Percentiles rank a stretch among this genome's conserved stretches.
These are phyloP conservation scores for Hsuehochloa calcarea DNA, from an alignment of 176 grass and related monocot genomes.

Conservation along the genomic window DNA sequence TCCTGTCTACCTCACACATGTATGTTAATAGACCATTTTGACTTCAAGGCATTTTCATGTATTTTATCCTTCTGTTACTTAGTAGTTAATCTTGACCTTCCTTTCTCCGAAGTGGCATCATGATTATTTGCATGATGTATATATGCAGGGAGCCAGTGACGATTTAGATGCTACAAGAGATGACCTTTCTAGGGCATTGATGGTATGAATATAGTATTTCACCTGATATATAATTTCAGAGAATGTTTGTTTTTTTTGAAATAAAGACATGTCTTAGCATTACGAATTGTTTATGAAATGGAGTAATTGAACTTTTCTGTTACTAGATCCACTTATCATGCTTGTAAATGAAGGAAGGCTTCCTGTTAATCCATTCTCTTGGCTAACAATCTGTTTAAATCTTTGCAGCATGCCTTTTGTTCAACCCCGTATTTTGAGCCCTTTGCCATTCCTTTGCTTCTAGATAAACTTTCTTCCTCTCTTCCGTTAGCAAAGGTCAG, in stretches of 20 bases:
- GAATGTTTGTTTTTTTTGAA: neutral
- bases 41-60: slow-evolving; percentile 18
- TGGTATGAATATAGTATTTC: slow-evolving; percentile 58
- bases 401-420: slow-evolving; percentile 77
- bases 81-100: slow-evolving; percentile 25
- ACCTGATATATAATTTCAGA: slow-evolving; percentile 11
- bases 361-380: slow-evolving; percentile 16
- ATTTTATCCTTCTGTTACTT: slow-evolving; percentile 8
- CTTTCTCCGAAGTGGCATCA: slow-evolving; percentile 7
- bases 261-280: neutral
- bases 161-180: slow-evolving; percentile 59
- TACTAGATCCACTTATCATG: slow-evolving; percentile 21
- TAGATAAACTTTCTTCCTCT: slow-evolving; percentile 87
- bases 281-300: neutral
- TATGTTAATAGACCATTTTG: slow-evolving; percentile 48
- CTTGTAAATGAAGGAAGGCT: slow-evolving; percentile 5
- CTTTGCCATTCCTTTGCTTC: slow-evolving; percentile 80
- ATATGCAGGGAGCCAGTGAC: slow-evolving; percentile 55
- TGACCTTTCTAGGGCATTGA: slow-evolving; percentile 76
- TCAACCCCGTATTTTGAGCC: slow-evolving; percentile 71
- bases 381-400: slow-evolving; percentile 43
- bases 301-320: neutral
- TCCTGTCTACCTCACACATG: slow-evolving; percentile 94
- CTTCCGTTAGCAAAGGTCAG: slow-evolving; percentile 93
- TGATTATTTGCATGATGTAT: neutral